Base-by-base conservation (phyloP, 2,329 filamentous ascomycete genomes). In the Calonectria henricotiae region DNA sequence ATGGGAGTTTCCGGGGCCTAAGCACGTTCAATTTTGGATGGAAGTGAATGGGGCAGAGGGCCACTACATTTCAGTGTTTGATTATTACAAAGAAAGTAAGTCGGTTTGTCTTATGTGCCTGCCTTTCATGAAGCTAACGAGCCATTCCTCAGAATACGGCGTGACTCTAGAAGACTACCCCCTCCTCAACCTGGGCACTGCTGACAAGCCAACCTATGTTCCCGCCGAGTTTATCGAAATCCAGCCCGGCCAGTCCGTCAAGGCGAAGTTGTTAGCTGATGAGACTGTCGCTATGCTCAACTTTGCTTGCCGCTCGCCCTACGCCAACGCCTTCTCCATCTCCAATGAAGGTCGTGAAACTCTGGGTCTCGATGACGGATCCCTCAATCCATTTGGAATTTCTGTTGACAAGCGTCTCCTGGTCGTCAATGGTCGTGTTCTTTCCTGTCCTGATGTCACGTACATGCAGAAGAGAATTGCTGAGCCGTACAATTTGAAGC, bases 281-380 rank as follows among this genome's bases (percentile, higher is more conserved):
- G 92, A 96, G 77, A 93, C 92, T 0, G 85, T 87, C 0, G 77
- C 83, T 0, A 95, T 96, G 93, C 90, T 96, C 54, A 82, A 83
- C 0, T 94, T 94, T 78, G 92, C 94, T 1, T 93, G 92, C 67
- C 88, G 92, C 4, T 83, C 83, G 0, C 93, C 94, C 0, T 86
- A 86, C 1, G 83, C 87, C 6, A 97, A 96, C 73, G 93, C 91
- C 0, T 78, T 85, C 1, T 92, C 91, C 0, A 92, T 96, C 75
- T 85, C 87, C 1, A 86, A 80, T 0, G 85, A 86, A 9, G 92
- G 89, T 2, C 86, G 90, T 27, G 72, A 83, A 20, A 83, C 89
- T 5, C 84, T 96, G 25, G 87, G 88, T 2, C 84, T 94, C 2
- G 86, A 89, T 49, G 79, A 82, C 2, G 85, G 85, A 44, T 71